Evolutionary conservation across 2,329 filamentous ascomycete genomes (phyloP), one percentile per base, ranked within the genome.

Genomic region (Cladosporium sp.): DNA sequence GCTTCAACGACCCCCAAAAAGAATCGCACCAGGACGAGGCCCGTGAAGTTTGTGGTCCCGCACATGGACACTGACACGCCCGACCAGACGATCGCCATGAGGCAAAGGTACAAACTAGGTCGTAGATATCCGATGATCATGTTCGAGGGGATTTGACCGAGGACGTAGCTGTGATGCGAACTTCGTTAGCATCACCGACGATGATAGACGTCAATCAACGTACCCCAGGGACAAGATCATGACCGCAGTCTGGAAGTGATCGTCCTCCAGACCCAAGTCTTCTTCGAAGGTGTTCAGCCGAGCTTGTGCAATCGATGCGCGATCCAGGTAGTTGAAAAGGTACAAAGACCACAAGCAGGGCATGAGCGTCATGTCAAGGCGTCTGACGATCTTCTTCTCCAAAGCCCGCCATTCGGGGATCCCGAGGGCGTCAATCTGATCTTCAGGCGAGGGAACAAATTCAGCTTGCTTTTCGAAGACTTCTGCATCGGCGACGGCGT

Each of bases 221-320:
- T 32, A 49, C 40, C 49, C 49, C 9, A 44, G 31, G 13, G 42
- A 51, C 4, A 51, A 68, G 58, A 80, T 77, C 55, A 73, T 75
- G 3, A 76, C 78, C 13, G 75, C 75, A 1, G 80, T 66, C 56
- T 82, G 80, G 61, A 78, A 82, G 44, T 83, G 77, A 2, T 77
- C 81, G 6, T 78, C 77, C 4, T 62, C 67, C 74, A 83, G 79
- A 1, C 65, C 65, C 0, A 83, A 66, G 52, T 83, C 80, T 18
- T 69, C 53, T 53, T 83, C 79, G 0, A 83, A 67, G 0, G 73
- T 73, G 1, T 77, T 51, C 16, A 51, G 41, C 4, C 49, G 49
- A 31, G 49, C 49, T 14, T 43, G 49, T 1, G 49, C 49, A 18
- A 51, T 51, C 9, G 40, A 35, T 4, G 40, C 42, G 16, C 63